These are phyloP conservation scores for Suillus plorans DNA, from an alignment of 768 basidiomycete species.

Conservation along the genomic window DNA sequence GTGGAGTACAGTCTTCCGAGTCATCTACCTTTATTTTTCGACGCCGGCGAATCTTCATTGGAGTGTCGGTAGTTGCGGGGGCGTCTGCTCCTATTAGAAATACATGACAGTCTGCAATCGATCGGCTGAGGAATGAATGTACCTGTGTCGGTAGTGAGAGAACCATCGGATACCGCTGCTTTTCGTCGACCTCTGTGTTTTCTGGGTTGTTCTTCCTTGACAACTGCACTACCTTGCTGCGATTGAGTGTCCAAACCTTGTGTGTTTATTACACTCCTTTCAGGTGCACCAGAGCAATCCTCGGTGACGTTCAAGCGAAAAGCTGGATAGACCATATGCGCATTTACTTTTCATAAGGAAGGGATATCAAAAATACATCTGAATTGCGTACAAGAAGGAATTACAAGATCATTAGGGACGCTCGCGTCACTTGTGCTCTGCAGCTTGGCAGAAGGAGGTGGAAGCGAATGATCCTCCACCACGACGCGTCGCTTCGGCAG, in stretches of 20 bases:
- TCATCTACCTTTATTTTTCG: not conserved
- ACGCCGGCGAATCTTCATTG: not conserved
- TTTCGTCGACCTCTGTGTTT: not conserved
- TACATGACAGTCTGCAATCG: not conserved
- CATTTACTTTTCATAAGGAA: conserved; percentile 1
- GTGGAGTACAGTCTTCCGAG: not conserved
- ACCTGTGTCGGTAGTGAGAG: not conserved
- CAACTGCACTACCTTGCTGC: not conserved
- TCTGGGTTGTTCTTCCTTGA: not conserved
- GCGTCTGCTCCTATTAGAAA: not conserved
- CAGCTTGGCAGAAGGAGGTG: not conserved
- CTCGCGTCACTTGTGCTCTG: not conserved
- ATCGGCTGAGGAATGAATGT: not conserved
- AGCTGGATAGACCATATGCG: not conserved
- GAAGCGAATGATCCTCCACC: not conserved
- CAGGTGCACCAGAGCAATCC: no score
- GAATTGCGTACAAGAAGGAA: conserved; percentile 5
- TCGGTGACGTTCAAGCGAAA: not conserved
- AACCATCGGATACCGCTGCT: not conserved
- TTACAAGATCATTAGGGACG: not conserved
- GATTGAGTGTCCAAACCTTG: not conserved
- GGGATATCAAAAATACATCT: not conserved
- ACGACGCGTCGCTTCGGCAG: conserved; percentile 48
- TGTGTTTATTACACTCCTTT: not conserved
- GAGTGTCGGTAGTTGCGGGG: no score